Conservation (phyloP, 2,329 filamentous ascomycete genomes). For the Didymella exigua region DNA sequence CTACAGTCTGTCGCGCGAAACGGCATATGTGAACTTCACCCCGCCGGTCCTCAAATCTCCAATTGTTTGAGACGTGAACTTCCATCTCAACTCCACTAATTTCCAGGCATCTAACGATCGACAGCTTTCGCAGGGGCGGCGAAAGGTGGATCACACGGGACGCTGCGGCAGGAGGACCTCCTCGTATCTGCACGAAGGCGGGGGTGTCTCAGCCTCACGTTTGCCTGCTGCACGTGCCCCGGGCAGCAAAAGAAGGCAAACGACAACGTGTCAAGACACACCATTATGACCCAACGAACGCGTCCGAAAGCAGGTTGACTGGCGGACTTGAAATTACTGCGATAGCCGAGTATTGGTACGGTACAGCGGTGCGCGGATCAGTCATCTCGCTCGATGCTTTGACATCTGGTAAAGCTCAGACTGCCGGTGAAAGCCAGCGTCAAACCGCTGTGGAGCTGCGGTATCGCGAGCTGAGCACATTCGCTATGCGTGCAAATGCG, state of each 20-base stretch:
- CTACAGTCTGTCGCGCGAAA: too few species aligned
- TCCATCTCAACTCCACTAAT: not conserved
- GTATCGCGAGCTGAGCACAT: not conserved
- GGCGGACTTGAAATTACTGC: not conserved
- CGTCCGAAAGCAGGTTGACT: not conserved
- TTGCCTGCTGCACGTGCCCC: conserved; percentile 13
- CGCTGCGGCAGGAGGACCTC: conserved; percentile 1
- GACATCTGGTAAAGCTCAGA: not conserved
- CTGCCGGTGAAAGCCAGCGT: not conserved
- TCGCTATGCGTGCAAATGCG: not conserved
- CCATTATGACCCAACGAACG: not conserved
- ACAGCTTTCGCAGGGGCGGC: not conserved
- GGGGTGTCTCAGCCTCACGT: conserved; percentile 15
- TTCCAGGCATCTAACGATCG: not conserved
- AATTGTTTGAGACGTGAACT: too few species aligned
- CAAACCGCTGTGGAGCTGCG: not conserved
- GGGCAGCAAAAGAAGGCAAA: conserved; percentile 10
- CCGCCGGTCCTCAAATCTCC: too few species aligned
- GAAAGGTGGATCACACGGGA: not conserved
- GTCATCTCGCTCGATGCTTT: not conserved
- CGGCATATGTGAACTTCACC: too few species aligned
- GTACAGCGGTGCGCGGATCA: not conserved
- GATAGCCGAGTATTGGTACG: not conserved
- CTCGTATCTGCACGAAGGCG: conserved; percentile 12
- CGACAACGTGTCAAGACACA: conserved; percentile 14